phyloP scores from a whole-genome alignment of 2,329 filamentous ascomycete genomes.

The Cladosporium austrohemisphaericum region DNA sequence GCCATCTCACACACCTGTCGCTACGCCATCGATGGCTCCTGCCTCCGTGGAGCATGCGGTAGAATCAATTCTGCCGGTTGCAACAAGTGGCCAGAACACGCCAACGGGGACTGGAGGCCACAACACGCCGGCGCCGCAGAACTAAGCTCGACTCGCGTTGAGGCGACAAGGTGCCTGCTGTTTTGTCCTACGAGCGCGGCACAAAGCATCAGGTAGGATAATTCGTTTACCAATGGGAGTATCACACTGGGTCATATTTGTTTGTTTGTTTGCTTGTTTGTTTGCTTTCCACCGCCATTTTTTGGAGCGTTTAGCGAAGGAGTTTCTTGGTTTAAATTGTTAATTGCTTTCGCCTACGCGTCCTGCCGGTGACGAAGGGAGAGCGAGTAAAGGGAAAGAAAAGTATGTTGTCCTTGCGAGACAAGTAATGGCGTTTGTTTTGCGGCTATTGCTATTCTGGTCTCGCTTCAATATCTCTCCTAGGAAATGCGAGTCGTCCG shows the following conservation, averaged over 20 bases:
- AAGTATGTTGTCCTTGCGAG: not conserved
- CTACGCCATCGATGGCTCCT: constrained; percentile 1
- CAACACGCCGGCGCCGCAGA: constrained; percentile 1
- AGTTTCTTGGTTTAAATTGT: not conserved
- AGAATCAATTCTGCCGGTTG: not conserved
- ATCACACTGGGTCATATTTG: no score
- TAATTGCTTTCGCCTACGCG: no score
- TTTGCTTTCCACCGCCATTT: not conserved
- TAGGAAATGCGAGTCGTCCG: no score
- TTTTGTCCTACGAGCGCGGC: not conserved
- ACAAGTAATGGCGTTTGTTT: not conserved
- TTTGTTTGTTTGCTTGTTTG: no score
- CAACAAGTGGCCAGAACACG: not conserved
- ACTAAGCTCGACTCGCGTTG: not conserved
- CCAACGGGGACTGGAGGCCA: not conserved
- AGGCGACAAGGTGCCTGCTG: not conserved
- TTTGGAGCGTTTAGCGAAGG: not conserved
- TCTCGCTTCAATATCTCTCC: no score
- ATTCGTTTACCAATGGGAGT: no score
- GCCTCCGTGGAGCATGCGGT: not conserved
- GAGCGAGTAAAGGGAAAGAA: no score
- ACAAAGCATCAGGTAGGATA: not conserved
- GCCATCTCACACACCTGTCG: not conserved
- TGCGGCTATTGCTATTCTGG: no score
- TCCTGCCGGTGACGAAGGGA: no score